Evolutionary conservation across 2,329 filamentous ascomycete species (phyloP), one percentile per base, ranked within the genome.

Genomic region (Pestalotiopsis fici): DNA sequence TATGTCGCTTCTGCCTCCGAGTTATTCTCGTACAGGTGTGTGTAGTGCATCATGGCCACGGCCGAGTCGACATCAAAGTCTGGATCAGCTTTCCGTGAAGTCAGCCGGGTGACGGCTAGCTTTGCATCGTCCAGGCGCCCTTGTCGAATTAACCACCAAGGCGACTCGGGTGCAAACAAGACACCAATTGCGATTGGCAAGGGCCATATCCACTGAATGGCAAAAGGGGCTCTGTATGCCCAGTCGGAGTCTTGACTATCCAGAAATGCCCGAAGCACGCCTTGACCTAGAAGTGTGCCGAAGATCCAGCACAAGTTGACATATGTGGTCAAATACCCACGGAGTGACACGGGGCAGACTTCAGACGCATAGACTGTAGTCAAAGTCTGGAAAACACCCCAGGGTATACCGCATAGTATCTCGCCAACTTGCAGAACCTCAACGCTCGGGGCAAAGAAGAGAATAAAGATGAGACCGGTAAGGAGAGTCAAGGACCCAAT

Each of bases 31-130:
- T 97, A 83, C 0, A 91, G 91, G 0, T 92, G 95, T 0, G 94
- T 97, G 76, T 97, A 93, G 1, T 94, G 89, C 92, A 97, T 97
- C 93, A 97, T 96, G 73, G 93, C 90, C 62, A 97, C 85, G 0
- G 93, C 96, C 80, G 96, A 93, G 69, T 97, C 92, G 12, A 91
- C 88, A 74, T 97, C 88, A 73, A 96, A 95, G 68, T 91, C 87
- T 0, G 88, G 90, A 68, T 93, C 90, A 69, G 31, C 37, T 7
- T 89, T 82, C 13, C 84, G 72, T 73, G 86, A 90, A 4, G 91
- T 93, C 23, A 93, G 82, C 3, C 91, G 88, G 62, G 91, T 81
- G 23, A 93, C 83, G 1, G 90, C 82, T 57, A 82, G 80, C 80
- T 92, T 92, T 35, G 91, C 91, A 18, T 92, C 88, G 11, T 89